Conservation (phyloP, 805 yeast species). For the Kazachstania kunashirensis region DNA sequence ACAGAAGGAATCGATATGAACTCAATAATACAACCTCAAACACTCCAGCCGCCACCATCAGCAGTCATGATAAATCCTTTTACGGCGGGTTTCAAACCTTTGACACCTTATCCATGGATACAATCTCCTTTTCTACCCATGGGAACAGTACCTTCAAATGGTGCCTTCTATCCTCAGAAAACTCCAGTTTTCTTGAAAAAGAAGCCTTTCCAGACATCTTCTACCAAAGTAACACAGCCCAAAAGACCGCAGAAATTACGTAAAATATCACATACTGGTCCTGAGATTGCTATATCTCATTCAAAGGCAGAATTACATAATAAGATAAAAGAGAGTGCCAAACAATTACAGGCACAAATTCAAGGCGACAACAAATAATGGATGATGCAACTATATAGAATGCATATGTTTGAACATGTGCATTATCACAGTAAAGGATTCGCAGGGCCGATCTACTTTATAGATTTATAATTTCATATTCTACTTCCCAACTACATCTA, state of each 20-base stretch:
- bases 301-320: constrained; percentile 1
- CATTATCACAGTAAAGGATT: no score
- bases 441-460: no score
- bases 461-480: no score
- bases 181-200: constrained; percentile 6
- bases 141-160: constrained; percentile 1
- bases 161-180: constrained; percentile 3
- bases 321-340: constrained; percentile 6
- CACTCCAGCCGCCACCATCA: constrained; percentile 3
- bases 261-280: constrained; percentile 2
- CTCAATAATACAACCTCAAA: constrained; percentile 6
- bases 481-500: no score
- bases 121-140: constrained; percentile 7
- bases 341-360: constrained; percentile 4
- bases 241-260: constrained; percentile 1
- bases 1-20: constrained; percentile 6
- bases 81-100: constrained; percentile 4
- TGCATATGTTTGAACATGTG: no score
- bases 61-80: constrained; percentile 3
- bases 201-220: constrained; percentile 5
- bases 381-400: no score
- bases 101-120: constrained; percentile 6
- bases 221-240: constrained; percentile 1
- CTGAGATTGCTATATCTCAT: not conserved
- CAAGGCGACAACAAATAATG: no score